phyloP scores from a whole-genome alignment of 441 rosid species.

The Metrosideros polymorpha region DNA sequence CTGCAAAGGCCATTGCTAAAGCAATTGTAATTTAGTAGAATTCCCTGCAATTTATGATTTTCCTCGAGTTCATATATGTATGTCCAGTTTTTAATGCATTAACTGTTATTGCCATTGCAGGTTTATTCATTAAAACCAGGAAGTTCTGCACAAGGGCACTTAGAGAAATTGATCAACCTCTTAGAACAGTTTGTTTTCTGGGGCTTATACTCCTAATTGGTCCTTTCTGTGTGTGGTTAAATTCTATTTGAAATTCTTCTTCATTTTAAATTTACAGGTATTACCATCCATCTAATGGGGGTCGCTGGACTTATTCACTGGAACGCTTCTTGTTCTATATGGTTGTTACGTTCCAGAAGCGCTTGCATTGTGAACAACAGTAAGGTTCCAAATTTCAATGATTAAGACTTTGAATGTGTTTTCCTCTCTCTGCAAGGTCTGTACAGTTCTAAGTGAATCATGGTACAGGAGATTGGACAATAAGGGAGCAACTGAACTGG shows the following conservation, averaged over 20 bases:
- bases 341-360: constrained; percentile 88
- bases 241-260: constrained; percentile 7
- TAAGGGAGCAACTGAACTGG: constrained; percentile 25
- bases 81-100: constrained; percentile 11
- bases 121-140: constrained; percentile 85
- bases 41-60: constrained; percentile 1
- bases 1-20: constrained; percentile 89
- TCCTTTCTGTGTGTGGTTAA: constrained; percentile 6
- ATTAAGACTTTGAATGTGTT: neutral
- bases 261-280: constrained; percentile 42
- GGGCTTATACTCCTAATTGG: constrained; percentile 5
- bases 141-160: constrained; percentile 62
- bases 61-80: constrained; percentile 9
- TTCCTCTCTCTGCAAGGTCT: neutral
- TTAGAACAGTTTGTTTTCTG: constrained; percentile 90
- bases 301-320: constrained; percentile 99
- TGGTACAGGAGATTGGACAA: constrained; percentile 41
- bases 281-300: constrained; percentile 99
- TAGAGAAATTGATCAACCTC: constrained; percentile 93
- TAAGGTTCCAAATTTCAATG: constrained; percentile 28
- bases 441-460: constrained; percentile 16
- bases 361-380: constrained; percentile 88
- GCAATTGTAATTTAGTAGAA: constrained; percentile 62
- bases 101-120: constrained; percentile 35
- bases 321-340: constrained; percentile 77